Evolutionary conservation across 78 protist genomes (phyloP).

Genomic region (Monosiga brevicollis): DNA sequence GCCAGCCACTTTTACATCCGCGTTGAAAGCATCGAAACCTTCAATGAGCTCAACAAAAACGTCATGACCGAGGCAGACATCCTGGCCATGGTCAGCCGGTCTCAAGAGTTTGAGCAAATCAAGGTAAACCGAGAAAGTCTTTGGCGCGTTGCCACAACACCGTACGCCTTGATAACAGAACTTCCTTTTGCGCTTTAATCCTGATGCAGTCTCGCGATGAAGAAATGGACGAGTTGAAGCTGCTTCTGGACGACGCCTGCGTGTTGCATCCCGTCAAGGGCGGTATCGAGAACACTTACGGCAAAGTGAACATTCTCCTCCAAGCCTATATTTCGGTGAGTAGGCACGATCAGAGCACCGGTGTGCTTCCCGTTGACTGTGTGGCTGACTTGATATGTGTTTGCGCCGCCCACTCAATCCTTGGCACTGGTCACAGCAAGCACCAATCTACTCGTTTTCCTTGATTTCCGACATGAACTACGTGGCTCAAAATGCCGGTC

Average conservation of each 20-base stretch:
- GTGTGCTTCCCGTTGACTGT: too few relatives aligned
- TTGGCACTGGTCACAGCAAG: too few relatives aligned
- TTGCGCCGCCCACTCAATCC: too few relatives aligned
- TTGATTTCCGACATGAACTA: constrained; percentile 73
- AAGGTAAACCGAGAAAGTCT: neutral
- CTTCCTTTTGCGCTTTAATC: neutral
- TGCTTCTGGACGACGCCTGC: constrained; percentile 4
- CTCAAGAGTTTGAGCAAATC: constrained; percentile 79
- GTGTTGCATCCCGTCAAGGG: constrained; percentile 2
- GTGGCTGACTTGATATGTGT: too few relatives aligned
- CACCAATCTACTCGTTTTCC: constrained; percentile 46
- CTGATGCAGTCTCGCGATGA: constrained; percentile 63
- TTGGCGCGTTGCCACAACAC: neutral
- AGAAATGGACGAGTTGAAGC: constrained; percentile 70
- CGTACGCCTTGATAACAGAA: neutral
- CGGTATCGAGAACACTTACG: constrained; percentile 8
- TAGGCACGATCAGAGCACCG: too few relatives aligned
- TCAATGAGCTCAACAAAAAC: constrained; percentile 33
- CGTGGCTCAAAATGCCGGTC: constrained; percentile 60
- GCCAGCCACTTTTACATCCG: constrained; percentile 89
- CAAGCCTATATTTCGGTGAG: constrained; percentile 70
- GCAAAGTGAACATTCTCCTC: constrained; percentile 66
- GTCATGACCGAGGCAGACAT: constrained; percentile 56
- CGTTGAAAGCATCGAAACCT: constrained; percentile 57
- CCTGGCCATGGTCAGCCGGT: constrained; percentile 43